Conservation (phyloP, 345 rosid species). For the Psidium friedrichsthalianum region DNA sequence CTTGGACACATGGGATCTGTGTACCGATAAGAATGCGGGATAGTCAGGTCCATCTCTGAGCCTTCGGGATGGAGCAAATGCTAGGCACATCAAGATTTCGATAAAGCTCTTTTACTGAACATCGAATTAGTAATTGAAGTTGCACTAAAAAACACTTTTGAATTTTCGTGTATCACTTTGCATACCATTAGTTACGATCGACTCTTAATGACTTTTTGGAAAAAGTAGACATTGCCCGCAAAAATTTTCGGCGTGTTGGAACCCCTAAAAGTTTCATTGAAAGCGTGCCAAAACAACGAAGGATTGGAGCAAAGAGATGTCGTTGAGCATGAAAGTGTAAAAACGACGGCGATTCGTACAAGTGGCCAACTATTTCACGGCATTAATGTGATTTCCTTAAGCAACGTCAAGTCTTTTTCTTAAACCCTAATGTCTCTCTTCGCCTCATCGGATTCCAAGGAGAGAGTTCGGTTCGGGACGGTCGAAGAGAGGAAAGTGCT, state of each 20-base stretch:
- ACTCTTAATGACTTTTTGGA: background rate
- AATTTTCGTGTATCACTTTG: background rate
- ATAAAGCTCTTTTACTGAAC: no score
- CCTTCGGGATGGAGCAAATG: no score
- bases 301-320: background rate
- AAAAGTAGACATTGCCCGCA: background rate
- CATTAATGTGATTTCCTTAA: background rate
- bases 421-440: background rate
- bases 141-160: background rate
- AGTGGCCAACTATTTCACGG: no score
- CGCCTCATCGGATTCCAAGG: background rate
- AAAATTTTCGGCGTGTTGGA: background rate
- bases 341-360: no score
- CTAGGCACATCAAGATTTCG: no score
- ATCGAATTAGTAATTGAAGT: no score
- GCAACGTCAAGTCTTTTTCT: no score
- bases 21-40: background rate
- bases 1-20: background rate
- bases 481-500: slow-evolving; percentile 1
- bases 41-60: no score
- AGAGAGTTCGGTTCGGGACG: slow-evolving; percentile 8
- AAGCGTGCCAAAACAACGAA: background rate
- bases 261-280: background rate
- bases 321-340: background rate
- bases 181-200: background rate